These are phyloP conservation scores for Phenoliferia sp. DNA, from an alignment of 1,284 basidiomycete species.

Conservation along the genomic window DNA sequence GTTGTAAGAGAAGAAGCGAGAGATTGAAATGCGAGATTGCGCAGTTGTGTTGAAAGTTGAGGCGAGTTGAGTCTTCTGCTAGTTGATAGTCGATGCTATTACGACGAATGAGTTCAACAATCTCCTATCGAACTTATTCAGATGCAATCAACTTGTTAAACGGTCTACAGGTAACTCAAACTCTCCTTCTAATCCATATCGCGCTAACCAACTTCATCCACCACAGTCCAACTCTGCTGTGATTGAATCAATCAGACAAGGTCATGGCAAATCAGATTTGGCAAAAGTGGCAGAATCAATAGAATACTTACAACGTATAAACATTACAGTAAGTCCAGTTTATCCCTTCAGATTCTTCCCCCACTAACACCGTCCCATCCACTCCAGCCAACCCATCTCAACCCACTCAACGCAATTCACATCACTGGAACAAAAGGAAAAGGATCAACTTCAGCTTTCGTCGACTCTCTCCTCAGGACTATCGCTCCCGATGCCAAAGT, in stretches of 20 bases:
- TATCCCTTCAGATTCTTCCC: background rate
- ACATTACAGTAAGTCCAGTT: constrained; percentile 38
- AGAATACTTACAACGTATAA: constrained; percentile 82
- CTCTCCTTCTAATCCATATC: too few relatives aligned
- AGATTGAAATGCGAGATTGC: too few relatives aligned
- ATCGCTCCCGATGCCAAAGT: constrained; percentile 28
- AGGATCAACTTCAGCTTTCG: constrained; percentile 91
- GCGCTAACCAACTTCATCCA: too few relatives aligned
- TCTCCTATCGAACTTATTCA: constrained; percentile 39
- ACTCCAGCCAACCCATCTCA: constrained; percentile 70
- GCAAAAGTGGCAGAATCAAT: constrained; percentile 82
- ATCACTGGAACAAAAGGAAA: constrained; percentile 99
- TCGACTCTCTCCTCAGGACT: constrained; percentile 37
- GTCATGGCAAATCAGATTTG: constrained; percentile 62
- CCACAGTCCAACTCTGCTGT: constrained; percentile 87
- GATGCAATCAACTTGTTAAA: constrained; percentile 87
- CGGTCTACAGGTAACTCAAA: too few relatives aligned
- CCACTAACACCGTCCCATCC: background rate
- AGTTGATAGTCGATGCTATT: too few relatives aligned
- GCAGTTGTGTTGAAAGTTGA: too few relatives aligned
- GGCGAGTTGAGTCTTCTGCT: too few relatives aligned
- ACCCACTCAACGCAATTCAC: constrained; percentile 87
- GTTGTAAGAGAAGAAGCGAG: too few relatives aligned
- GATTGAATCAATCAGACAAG: constrained; percentile 75
- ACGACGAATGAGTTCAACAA: too few relatives aligned